Evolutionary conservation across 2,329 filamentous ascomycete genomes (phyloP), one percentile per base, ranked within the genome.

Genomic region (Balansia obtecta): DNA sequence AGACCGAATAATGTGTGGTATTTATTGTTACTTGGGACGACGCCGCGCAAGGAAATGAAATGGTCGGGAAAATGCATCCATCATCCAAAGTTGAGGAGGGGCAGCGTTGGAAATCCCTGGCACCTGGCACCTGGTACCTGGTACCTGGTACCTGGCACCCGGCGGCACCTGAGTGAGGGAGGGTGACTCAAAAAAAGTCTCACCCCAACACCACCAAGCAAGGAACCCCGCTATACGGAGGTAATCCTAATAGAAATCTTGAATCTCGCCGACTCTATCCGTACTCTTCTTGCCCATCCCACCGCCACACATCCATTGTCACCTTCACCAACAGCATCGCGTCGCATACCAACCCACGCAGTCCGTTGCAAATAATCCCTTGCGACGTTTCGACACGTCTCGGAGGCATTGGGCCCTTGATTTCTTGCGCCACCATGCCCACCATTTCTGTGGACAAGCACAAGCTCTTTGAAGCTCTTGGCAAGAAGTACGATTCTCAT

Each of bases 371-470:
- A 32, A 15, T 7, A 43, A 38, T 40, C 18, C 16, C 5, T 45
- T 45, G 42, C 41, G 34, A 37, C 27, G 45, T 45, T 45, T 37
- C 41, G 34, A 37, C 34, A 48, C 34, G 33, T 34, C 15, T 20
- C 18, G 7, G 45, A 59, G 56, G 54, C 55, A 60, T 56, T 54
- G 58, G 59, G 56, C 52, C 50, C 51, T 51, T 49, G 46, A 43
- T 20, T 15, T 20, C 13, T 27, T 37, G 16, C 50, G 27, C 61
- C 65, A 68, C 52, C 58, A 96, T 96, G 93, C 93, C 93, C 71
- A 98, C 93, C 66, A 96, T 98, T 61, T 79, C 85, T 60, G 90
- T 97, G 61, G 87, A 97, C 76, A 98, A 97, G 75, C 90, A 89
- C 63, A 88, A 85, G 65, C 87, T 98, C 65, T 97, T 86, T 77